Evolutionary conservation across 2,329 filamentous ascomycete genomes (phyloP).

Genomic region (Neospermospora avenae): DNA sequence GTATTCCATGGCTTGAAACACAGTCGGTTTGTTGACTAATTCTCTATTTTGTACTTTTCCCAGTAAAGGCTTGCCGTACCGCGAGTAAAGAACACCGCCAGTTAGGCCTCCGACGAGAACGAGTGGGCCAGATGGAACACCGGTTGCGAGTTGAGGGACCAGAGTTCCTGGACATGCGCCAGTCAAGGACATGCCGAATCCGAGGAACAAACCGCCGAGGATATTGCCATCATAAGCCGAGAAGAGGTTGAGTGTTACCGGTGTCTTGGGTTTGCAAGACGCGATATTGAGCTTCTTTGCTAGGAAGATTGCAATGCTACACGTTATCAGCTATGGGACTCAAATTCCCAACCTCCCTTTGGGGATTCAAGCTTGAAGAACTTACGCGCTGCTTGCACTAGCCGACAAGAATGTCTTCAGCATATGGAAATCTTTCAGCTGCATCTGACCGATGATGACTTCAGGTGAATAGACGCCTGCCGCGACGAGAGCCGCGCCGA

Average conservation of each 20-base stretch:
- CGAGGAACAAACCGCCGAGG: constrained; percentile 58
- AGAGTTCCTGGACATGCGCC: constrained; percentile 65
- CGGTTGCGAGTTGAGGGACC: constrained; percentile 51
- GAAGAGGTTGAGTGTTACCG: constrained; percentile 38
- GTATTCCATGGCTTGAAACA: constrained; percentile 20
- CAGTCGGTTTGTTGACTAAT: constrained; percentile 16
- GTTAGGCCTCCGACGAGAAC: constrained; percentile 52
- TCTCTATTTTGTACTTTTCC: not conserved
- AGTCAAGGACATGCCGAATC: constrained; percentile 63
- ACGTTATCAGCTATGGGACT: not conserved
- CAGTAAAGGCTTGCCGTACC: constrained; percentile 2
- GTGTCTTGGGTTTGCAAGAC: constrained; percentile 32
- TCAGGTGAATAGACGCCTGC: constrained; percentile 59
- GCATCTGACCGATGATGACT: constrained; percentile 59
- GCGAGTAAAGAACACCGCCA: constrained; percentile 50
- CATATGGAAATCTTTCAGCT: constrained; percentile 62
- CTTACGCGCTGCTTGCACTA: constrained; percentile 59
- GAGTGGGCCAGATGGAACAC: constrained; percentile 34
- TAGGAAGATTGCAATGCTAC: constrained; percentile 46
- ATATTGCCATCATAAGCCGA: constrained; percentile 63
- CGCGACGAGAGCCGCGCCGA: constrained; percentile 58
- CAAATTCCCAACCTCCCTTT: not conserved
- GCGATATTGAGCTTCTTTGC: constrained; percentile 40
- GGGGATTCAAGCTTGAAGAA: constrained; percentile 10
- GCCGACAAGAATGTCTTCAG: constrained; percentile 61